phyloP scores from a whole-genome alignment of 495 filamentous ascomycete species.

The Immersiella caudata region DNA sequence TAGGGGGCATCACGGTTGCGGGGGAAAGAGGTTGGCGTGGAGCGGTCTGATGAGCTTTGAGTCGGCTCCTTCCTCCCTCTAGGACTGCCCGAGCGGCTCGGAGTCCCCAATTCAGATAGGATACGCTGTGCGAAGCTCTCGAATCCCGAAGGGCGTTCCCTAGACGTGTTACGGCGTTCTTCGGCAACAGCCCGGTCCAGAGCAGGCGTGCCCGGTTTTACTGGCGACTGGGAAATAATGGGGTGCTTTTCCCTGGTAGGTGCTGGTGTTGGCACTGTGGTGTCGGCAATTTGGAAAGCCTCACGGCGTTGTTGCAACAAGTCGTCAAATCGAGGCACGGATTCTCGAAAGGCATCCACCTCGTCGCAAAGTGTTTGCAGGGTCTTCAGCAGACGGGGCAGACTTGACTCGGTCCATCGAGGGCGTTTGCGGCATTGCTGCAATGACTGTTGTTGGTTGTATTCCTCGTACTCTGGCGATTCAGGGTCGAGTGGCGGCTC shows the following conservation, averaged over 20 bases:
- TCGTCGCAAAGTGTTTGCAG: conserved; percentile 64
- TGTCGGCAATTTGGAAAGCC: conserved; percentile 62
- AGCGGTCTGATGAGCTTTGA: conserved; percentile 34
- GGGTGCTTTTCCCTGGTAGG: conserved; percentile 29
- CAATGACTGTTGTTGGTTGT: conserved; percentile 48
- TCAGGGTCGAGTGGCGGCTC: conserved; percentile 39
- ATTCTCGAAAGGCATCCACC: conserved; percentile 64
- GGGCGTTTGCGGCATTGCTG: conserved; percentile 55
- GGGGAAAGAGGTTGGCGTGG: conserved; percentile 37
- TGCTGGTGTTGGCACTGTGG: conserved; percentile 30
- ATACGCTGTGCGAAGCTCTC: conserved; percentile 61
- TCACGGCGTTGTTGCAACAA: conserved; percentile 72
- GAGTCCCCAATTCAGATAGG: conserved; percentile 54
- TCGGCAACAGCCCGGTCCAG: conserved; percentile 38
- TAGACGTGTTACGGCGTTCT: conserved; percentile 43
- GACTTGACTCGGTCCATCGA: conserved; percentile 46
- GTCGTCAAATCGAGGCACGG: conserved; percentile 75
- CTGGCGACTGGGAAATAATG: conserved; percentile 18
- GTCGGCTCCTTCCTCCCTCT: conserved; percentile 47
- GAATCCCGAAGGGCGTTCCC: conserved; percentile 51
- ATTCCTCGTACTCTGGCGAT: conserved; percentile 45
- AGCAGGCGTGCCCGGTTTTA: conserved; percentile 29
- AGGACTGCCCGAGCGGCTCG: conserved; percentile 53
- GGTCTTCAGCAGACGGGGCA: conserved; percentile 55
- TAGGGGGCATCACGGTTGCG: conserved; percentile 38